A percentile compares a stretch with the other conserved stretches of the same genome.
These are phyloP conservation scores for Wallemia ichthyophaga DNA, from an alignment of 1,284 basidiomycete genomes.

Conservation along the genomic window DNA sequence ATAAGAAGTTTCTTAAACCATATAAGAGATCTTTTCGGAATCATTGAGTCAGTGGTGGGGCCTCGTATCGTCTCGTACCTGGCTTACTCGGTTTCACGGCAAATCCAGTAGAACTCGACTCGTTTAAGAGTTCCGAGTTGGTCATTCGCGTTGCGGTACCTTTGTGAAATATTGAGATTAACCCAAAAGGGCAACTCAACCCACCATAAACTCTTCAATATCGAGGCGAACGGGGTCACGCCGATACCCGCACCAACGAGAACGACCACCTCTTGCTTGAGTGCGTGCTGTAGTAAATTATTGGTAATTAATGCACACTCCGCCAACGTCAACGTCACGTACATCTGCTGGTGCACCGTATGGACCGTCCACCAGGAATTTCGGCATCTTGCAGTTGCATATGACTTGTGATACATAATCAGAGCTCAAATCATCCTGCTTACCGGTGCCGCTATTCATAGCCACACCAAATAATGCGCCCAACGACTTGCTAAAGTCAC, in stretches of 20 bases:
- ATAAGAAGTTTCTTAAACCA: conserved; percentile 69
- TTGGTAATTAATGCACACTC: not conserved
- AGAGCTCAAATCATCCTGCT: conserved; percentile 17
- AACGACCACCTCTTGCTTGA: conserved; percentile 50
- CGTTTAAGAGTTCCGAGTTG: conserved; percentile 41
- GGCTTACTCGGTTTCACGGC: conserved; percentile 31
- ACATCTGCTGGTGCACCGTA: conserved; percentile 4
- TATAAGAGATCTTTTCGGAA: conserved; percentile 33
- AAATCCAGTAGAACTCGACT: conserved; percentile 76
- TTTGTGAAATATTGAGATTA: not conserved
- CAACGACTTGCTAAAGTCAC: conserved; percentile 52
- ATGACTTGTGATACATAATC: conserved; percentile 53
- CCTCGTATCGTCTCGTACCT: conserved; percentile 3
- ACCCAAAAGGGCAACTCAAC: not conserved
- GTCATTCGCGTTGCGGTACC: conserved; percentile 43
- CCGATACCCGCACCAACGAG: conserved; percentile 69
- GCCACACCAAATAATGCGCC: conserved; percentile 49
- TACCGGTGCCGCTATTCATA: conserved; percentile 35
- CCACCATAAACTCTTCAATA: conserved; percentile 67
- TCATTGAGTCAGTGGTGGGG: no score
- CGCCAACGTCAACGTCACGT: not conserved
- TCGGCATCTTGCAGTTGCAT: conserved; percentile 24
- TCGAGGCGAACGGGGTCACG: conserved; percentile 55
- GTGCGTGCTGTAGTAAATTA: conserved; percentile 31
- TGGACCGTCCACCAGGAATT: conserved; percentile 39